Base-by-base conservation (phyloP, 768 basidiomycete species). In the Kwoniella europaea region DNA sequence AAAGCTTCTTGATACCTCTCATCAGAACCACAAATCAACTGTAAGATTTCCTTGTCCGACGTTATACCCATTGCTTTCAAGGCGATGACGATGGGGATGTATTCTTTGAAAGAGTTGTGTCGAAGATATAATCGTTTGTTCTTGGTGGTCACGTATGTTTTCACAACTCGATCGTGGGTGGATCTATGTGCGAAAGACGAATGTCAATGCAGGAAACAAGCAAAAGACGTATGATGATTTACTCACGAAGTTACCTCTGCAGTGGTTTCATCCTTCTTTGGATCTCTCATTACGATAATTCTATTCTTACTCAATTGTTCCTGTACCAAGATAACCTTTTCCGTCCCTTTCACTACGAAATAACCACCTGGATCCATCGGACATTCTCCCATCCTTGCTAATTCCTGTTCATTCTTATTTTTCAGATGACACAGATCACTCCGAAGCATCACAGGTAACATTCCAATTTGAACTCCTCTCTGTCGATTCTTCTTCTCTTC, bases 281-380 rank as follows among this genome's bases (percentile, higher is more conserved):
- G 85, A 84, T 98, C 97, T 6, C 91, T 92, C 86, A 98, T 97
- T 71, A 99, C 97, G 75, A 99, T 98, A 81, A 99, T 99, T 53
- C 97, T 89, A 84, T 99, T 98, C 87, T 98, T 98, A 87, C 93
- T 95, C 79, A 98, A 85, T 85, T 99, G 97, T 82, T 98, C 97
- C 83, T 99, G 97, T 7, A 99, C 96, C 72, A 99, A 86, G 75
- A 99, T 99, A 77, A 99, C 97, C 85, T 98, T 99, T 85, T 99
- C 96, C 54, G 96, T 99, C 46, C 96, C 96, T 84, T 95, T 98
- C 63, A 99, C 97, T 69, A 99, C 91, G 83, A 99, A 99, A 82
- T 98, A 98, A 3, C 97, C 97, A n/a, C 97, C 97, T 12, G 97
- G 96, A 85, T 99, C 97, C 69, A 98, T 87, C 3, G 97, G 97